Evolutionary conservation across 208 protist genomes (phyloP), one percentile per base, ranked within the genome.

Genomic region (Leishmania tarentolae): DNA sequence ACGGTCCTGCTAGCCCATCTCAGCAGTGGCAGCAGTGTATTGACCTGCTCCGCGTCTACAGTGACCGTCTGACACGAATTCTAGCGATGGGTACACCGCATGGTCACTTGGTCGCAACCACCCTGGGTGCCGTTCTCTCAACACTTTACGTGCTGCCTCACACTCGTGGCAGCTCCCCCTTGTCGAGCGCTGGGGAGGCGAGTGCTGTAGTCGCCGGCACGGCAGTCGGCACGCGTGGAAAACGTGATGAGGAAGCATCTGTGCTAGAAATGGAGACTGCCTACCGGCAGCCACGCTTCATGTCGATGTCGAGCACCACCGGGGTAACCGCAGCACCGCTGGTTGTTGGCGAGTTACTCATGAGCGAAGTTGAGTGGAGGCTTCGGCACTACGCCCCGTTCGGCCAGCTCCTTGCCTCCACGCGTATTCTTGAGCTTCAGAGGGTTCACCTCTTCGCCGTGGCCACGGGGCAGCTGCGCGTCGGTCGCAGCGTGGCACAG

Each of bases 401-500:
- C 50, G 93, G 93, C 17, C 88, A 87, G 50, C 75, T 96, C n/a
- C 85, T 95, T 37, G 76, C 76, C 75, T 74, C 78, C 66, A 56
- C 88, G 19, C 71, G 84, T 15, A 44, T 95, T 17, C 52, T 79
- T 2, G 63, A 83, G 28, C 85, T 94, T 24, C 77, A 93, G 77
- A 76, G 75, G 42, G 76, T 89, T n/a, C 91, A 95, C 42, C 72
- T 94, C 19, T 97, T 93, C 79, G 78, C 86, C 56, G 83, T 93
- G 28, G 83, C 79, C 31, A 86, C 86, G 63, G 81, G 83, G 74
- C 86, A 95, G 80, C 79, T 95, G 47, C 80, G 84, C 7, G 88
- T 95, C 53, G 93, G 93, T 21, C 84, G 87, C 46, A 82, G 84
- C 6, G 79, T 77, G 0, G 83, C 86, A 11, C 86, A 92, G 40